Conservation (phyloP, 2,329 filamentous ascomycete species). For the Fusarium haematococcum region DNA sequence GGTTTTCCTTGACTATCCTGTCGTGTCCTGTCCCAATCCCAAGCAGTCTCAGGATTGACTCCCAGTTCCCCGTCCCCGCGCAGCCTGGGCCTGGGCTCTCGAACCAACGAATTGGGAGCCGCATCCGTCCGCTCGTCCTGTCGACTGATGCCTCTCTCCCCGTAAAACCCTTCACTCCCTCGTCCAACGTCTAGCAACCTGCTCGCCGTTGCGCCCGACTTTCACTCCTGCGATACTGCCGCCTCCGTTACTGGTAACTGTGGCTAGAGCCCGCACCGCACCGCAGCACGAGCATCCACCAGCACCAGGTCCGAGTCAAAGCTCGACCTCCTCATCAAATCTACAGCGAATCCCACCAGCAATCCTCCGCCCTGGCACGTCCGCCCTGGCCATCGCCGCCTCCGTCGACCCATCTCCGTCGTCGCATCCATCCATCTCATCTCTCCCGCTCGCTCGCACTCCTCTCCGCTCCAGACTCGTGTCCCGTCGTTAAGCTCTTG, state of each 20-base stretch:
- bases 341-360: slow-evolving; percentile 25
- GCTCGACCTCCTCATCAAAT: slow-evolving; percentile 40
- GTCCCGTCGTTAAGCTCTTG: slow-evolving; percentile 27
- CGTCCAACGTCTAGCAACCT: slow-evolving; percentile 33
- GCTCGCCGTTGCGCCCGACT: slow-evolving; percentile 25
- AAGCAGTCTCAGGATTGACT: slow-evolving; percentile 36
- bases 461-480: slow-evolving; percentile 6
- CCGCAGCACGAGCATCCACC: slow-evolving; percentile 21
- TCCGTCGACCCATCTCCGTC: slow-evolving; percentile 30
- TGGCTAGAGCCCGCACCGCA: slow-evolving; percentile 11
- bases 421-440: slow-evolving; percentile 27
- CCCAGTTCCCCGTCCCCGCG: slow-evolving; percentile 37
- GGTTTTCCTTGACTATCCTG: slow-evolving; percentile 15
- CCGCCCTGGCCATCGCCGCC: slow-evolving; percentile 16
- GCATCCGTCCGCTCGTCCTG: slow-evolving; percentile 42
- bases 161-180: slow-evolving; percentile 44
- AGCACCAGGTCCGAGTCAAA: slow-evolving; percentile 33
- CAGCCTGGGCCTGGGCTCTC: slow-evolving; percentile 32
- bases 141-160: slow-evolving; percentile 43
- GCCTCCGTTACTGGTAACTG: slow-evolving; percentile 26
- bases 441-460: slow-evolving; percentile 17
- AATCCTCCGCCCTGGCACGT: slow-evolving; percentile 28
- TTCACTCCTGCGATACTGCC: slow-evolving; percentile 6
- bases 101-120: slow-evolving; percentile 46
- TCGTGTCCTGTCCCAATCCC: slow-evolving; percentile 21